These are phyloP conservation scores for Xylariaceae sp. DNA, from an alignment of 2,329 filamentous ascomycete genomes.

Conservation along the genomic window DNA sequence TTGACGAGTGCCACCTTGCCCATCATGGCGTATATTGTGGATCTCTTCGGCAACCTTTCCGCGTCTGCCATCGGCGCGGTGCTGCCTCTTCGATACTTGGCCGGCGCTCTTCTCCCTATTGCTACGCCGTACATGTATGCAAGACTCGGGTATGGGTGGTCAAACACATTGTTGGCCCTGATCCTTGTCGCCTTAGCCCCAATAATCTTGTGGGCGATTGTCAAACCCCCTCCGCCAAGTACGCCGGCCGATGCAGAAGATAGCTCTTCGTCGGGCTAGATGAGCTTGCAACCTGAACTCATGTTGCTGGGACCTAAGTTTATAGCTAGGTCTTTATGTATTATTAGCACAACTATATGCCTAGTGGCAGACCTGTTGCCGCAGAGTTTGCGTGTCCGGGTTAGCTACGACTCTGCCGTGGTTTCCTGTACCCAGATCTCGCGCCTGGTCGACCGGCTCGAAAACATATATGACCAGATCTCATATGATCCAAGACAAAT, in stretches of 20 bases:
- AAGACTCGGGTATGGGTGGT: conserved; percentile 4
- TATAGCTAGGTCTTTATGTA: too few species aligned
- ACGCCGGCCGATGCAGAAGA: too few species aligned
- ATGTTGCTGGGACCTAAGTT: too few species aligned
- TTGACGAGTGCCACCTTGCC: neutral
- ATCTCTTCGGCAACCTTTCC: conserved; percentile 3
- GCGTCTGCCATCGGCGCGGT: conserved; percentile 5
- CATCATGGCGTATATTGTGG: conserved; percentile 3
- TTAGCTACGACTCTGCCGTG: neutral
- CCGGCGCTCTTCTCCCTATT: conserved; percentile 3
- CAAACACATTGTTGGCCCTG: conserved; percentile 1
- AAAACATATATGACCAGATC: neutral
- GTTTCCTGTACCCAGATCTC: neutral
- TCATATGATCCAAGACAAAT: neutral
- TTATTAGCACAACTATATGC: too few species aligned
- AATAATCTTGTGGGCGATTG: neutral
- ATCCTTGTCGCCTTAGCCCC: conserved; percentile 1
- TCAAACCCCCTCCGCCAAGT: neutral
- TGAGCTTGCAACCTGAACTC: too few species aligned
- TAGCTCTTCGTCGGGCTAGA: too few species aligned
- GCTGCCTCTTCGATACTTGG: conserved; percentile 2
- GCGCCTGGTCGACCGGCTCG: neutral
- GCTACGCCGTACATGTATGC: conserved; percentile 5
- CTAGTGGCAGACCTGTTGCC: too few species aligned
- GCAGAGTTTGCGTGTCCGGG: neutral